Percentiles rank a stretch among this genome's conserved stretches.
Conservation (phyloP, 2,329 filamentous ascomycete genomes). For the Aureobasidium sp. region DNA sequence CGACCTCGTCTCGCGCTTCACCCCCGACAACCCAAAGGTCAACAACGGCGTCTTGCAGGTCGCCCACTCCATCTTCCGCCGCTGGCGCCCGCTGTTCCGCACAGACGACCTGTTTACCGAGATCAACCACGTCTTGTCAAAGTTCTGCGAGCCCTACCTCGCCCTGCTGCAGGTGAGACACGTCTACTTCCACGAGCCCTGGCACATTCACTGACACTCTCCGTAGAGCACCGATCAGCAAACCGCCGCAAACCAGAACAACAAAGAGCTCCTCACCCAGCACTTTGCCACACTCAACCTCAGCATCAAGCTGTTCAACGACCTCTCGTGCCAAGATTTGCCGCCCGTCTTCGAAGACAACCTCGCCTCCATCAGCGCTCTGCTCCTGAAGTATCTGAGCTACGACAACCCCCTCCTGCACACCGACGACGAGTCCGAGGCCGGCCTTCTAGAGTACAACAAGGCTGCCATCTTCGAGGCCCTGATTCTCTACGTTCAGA, state of each 20-base stretch:
- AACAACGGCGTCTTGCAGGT: conserved; percentile 96
- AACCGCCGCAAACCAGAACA: conserved; percentile 66
- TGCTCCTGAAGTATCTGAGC: conserved; percentile 87
- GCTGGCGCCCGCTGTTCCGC: conserved; percentile 90
- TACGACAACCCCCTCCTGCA: conserved; percentile 79
- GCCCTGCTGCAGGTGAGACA: conserved; percentile 50
- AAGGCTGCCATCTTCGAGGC: conserved; percentile 92
- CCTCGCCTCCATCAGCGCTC: conserved; percentile 63
- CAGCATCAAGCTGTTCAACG: conserved; percentile 86
- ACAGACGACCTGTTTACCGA: conserved; percentile 90
- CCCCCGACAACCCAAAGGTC: conserved; percentile 69
- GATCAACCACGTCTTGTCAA: conserved; percentile 88
- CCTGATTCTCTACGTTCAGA: conserved; percentile 82
- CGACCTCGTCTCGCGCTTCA: conserved; percentile 85
- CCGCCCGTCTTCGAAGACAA: conserved; percentile 92
- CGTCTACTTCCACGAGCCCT: background rate
- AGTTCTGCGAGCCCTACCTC: conserved; percentile 79
- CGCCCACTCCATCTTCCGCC: conserved; percentile 93
- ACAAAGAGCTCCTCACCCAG: conserved; percentile 66
- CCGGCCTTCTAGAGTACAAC: conserved; percentile 74
- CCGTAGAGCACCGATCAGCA: conserved; percentile 58
- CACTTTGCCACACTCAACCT: conserved; percentile 83
- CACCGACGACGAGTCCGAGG: conserved; percentile 83
- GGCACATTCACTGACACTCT: background rate
- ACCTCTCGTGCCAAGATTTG: conserved; percentile 94